Evolutionary conservation across 768 basidiomycete species (phyloP).

Genomic region (Leccinum variicolor): DNA sequence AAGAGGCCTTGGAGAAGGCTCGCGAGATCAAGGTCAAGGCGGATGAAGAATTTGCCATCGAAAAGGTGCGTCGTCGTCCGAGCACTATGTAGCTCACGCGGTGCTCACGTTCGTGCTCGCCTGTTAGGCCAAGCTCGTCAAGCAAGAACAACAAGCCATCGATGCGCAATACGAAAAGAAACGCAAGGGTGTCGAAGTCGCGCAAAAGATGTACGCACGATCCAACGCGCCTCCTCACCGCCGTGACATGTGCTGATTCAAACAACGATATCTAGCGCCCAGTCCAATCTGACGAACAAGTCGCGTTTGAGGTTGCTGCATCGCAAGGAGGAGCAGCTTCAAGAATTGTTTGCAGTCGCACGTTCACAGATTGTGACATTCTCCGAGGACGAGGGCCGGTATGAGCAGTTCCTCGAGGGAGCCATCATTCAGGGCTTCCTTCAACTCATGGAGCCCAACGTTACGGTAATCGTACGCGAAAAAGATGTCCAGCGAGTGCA

Average conservation of each 20-base stretch:
- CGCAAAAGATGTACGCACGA: slow-evolving; percentile 87
- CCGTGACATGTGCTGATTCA: neutral
- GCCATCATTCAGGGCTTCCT: slow-evolving; percentile 87
- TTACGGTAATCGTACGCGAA: slow-evolving; percentile 63
- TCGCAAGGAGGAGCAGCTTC: slow-evolving; percentile 87
- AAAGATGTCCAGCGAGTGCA: slow-evolving; percentile 61
- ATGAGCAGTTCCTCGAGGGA: slow-evolving; percentile 79
- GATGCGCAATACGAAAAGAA: slow-evolving; percentile 96
- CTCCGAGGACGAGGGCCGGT: slow-evolving; percentile 62
- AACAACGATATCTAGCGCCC: slow-evolving; percentile 53
- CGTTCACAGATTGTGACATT: slow-evolving; percentile 61
- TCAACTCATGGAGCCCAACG: slow-evolving; percentile 71
- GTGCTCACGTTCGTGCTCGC: neutral
- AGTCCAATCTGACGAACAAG: slow-evolving; percentile 95
- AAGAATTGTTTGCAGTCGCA: slow-evolving; percentile 79
- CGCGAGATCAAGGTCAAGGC: slow-evolving; percentile 96
- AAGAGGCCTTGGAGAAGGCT: slow-evolving; percentile 96
- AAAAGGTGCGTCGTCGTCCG: slow-evolving; percentile 59
- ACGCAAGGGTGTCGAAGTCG: slow-evolving; percentile 86
- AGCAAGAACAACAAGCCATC: slow-evolving; percentile 92
- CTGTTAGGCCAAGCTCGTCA: slow-evolving; percentile 88
- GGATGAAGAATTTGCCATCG: slow-evolving; percentile 98
- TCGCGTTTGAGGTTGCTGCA: slow-evolving; percentile 89
- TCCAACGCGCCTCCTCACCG: neutral
- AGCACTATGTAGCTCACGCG: no score